These are phyloP conservation scores for Magnaporthales sp. DNA, from an alignment of 2,329 filamentous ascomycete species.

Conservation along the genomic window DNA sequence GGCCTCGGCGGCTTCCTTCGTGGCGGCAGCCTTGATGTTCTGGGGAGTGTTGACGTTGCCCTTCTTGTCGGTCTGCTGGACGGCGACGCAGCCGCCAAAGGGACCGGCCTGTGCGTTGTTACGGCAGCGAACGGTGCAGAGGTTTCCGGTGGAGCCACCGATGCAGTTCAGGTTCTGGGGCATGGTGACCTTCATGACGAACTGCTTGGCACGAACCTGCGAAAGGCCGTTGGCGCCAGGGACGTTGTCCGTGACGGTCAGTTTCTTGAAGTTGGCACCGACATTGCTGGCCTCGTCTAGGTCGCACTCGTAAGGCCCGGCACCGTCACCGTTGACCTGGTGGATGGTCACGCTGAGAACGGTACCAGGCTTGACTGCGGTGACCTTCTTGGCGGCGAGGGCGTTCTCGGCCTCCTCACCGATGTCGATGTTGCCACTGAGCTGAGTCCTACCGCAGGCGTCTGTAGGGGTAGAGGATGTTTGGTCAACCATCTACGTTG, in stretches of 20 bases:
- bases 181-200: conserved; percentile 48
- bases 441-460: conserved; percentile 49
- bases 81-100: conserved; percentile 45
- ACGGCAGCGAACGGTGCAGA: conserved; percentile 51
- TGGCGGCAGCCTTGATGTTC: conserved; percentile 31
- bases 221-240: conserved; percentile 13
- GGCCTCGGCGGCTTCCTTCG: conserved; percentile 33
- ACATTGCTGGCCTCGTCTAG: conserved; percentile 38
- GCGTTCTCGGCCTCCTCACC: conserved; percentile 45
- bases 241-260: conserved; percentile 33
- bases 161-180: conserved; percentile 38
- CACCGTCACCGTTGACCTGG: conserved; percentile 45
- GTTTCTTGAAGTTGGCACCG: conserved; percentile 33
- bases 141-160: conserved; percentile 46
- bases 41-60: conserved; percentile 31
- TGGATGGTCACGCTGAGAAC: conserved; percentile 38
- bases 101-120: conserved; percentile 35
- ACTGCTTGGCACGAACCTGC: conserved; percentile 13
- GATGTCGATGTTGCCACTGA: conserved; percentile 53
- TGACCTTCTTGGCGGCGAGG: conserved; percentile 34
- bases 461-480: neutral
- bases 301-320: conserved; percentile 46
- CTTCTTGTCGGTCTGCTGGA: conserved; percentile 41
- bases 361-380: conserved; percentile 37
- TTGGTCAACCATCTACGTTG: neutral